Percentiles rank a stretch among this genome's conserved stretches.
These are phyloP conservation scores for Penicillium robsamsonii DNA, from an alignment of 495 filamentous ascomycete species.

Conservation along the genomic window DNA sequence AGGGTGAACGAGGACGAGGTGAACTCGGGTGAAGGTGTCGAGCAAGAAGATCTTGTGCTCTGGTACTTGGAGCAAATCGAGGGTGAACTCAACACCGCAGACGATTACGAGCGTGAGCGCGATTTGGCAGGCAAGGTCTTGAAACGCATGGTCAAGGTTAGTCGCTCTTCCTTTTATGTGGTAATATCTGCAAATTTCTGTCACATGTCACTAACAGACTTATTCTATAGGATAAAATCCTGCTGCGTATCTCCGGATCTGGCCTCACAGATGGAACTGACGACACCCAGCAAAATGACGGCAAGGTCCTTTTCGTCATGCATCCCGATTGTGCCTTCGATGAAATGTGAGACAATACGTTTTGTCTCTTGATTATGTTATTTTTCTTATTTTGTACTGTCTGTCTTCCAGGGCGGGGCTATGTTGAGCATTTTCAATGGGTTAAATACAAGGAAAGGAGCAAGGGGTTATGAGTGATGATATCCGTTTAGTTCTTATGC, in stretches of 20 bases:
- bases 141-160: conserved; percentile 94
- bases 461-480: conserved; percentile 36
- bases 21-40: conserved; percentile 77
- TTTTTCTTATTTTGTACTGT: conserved; percentile 10
- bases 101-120: conserved; percentile 75
- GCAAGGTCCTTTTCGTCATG: conserved; percentile 76
- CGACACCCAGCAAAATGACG: conserved; percentile 43
- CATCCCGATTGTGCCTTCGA: conserved; percentile 94
- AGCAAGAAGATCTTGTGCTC: conserved; percentile 76
- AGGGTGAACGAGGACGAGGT: conserved; percentile 75
- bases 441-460: conserved; percentile 30
- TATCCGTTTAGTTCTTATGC: conserved; percentile 28
- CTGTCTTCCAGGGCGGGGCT: conserved; percentile 19
- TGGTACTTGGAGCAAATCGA: conserved; percentile 98
- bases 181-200: not conserved
- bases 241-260: conserved; percentile 88
- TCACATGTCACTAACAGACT: conserved; percentile 12
- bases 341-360: conserved; percentile 44
- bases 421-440: conserved; percentile 28
- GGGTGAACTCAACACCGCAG: conserved; percentile 72
- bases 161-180: conserved; percentile 24
- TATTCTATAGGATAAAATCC: conserved; percentile 70
- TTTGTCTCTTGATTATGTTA: conserved; percentile 5
- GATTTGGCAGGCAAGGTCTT: conserved; percentile 81
- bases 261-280: conserved; percentile 60